Evolutionary conservation across 345 rosid species (phyloP).

Genomic region (Citrus unshiu): DNA sequence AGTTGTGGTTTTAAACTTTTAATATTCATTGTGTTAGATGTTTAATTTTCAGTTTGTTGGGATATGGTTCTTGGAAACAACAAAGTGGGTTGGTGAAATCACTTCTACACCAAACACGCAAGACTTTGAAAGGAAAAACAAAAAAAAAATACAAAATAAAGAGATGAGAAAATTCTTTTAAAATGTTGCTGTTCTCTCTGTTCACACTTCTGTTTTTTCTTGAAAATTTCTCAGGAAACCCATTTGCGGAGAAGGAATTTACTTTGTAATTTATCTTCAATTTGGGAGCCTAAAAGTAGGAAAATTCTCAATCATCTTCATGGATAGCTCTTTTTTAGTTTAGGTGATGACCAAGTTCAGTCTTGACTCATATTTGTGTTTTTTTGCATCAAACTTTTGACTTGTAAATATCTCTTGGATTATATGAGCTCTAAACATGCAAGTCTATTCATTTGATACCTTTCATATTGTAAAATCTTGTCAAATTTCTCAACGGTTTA

Average conservation of each 20-base stretch:
- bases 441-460: background rate
- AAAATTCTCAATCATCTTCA: too few relatives aligned
- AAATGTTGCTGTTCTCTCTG: background rate
- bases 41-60: too few relatives aligned
- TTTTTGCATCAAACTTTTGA: background rate
- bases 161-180: background rate
- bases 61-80: too few relatives aligned
- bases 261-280: background rate
- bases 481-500: background rate
- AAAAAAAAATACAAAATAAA: background rate
- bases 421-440: background rate
- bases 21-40: background rate
- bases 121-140: background rate
- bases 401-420: background rate
- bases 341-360: background rate
- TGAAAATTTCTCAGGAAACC: too few relatives aligned
- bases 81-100: conserved; percentile 1
- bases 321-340: too few relatives aligned
- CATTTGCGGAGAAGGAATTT: background rate
- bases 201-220: background rate
- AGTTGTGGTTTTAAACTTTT: too few relatives aligned
- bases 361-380: background rate
- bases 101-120: background rate
- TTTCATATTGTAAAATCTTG: background rate
- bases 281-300: background rate